Base-by-base conservation (phyloP, 768 basidiomycete species). In the Pulveroboletus sp. region DNA sequence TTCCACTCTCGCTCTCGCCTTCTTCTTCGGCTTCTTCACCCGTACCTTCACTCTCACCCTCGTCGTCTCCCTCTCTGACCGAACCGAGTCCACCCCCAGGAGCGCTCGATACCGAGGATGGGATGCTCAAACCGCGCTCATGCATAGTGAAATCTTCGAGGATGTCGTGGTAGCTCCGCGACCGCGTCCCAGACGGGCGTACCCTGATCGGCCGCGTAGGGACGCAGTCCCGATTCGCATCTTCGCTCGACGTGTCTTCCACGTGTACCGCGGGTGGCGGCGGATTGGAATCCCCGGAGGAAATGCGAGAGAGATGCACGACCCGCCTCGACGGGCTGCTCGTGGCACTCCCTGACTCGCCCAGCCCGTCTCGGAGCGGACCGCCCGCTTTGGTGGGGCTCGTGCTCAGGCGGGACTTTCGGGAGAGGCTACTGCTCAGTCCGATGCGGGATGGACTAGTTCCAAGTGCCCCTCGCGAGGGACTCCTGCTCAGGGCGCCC, bases 131-230 rank as follows among this genome's bases (percentile, higher is more conserved):
- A 12, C 59, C 63, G 13, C 57, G 54, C 20, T 67, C 68, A 43
- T 69, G 70, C 36, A 70, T 59, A 51, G 72, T 71, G 55, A 87
- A 85, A 53, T 84, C 84, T 38, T 82, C 82, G 45, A 85, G 64
- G 45, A 86, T 78, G 55, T 85, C 80, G 53, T 82, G 73, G 60
- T 82, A 86, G 55, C 85, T 87, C 60, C 78, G 70, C 14, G 84
- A 78, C 8, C 83, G 76, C 17, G 68, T 50, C 2, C 68, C 46
- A 43, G 64, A 65, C 22, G 67, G 53, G 17, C 73, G 66, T 14
- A 73, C 58, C 14, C 67, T 57, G 11, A 70, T 60, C 0, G 63
- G 62, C 43, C 60, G 57, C 0, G 58, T 54, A 8, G 41, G 40
- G 6, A 43, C 5, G 26, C 43, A 47, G 11, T 40, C 60, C 19